A percentile compares a stretch with the other conserved stretches of the same genome.
Conservation (phyloP, 352 stramenopile species). For the Globisporangium viniferum region DNA sequence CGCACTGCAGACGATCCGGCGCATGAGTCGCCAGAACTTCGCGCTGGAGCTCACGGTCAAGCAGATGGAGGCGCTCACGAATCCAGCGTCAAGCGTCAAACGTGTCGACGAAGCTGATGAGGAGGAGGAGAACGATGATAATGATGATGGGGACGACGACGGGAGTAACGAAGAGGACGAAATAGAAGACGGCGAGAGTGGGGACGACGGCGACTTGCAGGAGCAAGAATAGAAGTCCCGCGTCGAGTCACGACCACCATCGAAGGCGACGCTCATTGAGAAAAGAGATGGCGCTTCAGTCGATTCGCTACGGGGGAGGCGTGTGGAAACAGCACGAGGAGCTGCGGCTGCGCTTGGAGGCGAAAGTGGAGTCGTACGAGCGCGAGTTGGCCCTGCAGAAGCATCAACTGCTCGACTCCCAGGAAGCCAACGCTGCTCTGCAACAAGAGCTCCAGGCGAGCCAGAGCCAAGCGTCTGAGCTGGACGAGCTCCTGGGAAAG, state of each 20-base stretch:
- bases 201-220: not conserved
- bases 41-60: conserved; percentile 18
- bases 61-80: conserved; percentile 16
- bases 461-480: not conserved
- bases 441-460: conserved; percentile 4
- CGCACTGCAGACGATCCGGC: conserved; percentile 60
- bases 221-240: conserved; percentile 10
- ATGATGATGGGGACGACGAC: conserved; percentile 24
- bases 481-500: not conserved
- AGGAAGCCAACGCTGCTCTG: not conserved
- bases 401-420: not conserved
- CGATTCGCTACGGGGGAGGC: conserved; percentile 26
- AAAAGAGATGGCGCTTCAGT: conserved; percentile 20
- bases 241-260: not conserved
- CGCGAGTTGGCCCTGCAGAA: conserved; percentile 5
- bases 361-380: conserved; percentile 6
- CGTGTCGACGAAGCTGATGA: conserved; percentile 10
- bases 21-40: conserved; percentile 34
- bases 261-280: not conserved
- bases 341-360: conserved; percentile 14
- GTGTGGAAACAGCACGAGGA: conserved; percentile 36
- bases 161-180: conserved; percentile 18
- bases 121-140: conserved; percentile 16
- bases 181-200: not conserved
- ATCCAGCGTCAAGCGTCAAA: not conserved